Conservation (phyloP, 2,329 filamentous ascomycete genomes). For the Epicoccum nigrum region DNA sequence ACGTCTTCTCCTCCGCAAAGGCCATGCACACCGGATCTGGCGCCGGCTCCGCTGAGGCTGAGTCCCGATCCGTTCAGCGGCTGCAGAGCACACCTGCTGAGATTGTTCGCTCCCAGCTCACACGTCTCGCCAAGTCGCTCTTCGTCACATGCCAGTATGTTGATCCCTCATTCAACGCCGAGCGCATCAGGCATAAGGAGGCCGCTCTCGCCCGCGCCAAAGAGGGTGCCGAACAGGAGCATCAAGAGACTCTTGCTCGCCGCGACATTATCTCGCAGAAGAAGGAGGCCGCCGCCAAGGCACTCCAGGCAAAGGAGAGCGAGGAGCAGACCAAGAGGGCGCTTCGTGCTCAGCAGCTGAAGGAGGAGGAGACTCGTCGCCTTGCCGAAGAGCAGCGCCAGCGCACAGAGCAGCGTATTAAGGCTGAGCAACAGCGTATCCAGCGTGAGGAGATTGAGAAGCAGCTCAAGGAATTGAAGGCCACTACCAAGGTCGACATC, state of each 20-base stretch:
- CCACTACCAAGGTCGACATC: constrained; percentile 85
- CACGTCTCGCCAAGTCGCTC: constrained; percentile 86
- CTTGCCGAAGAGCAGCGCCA: constrained; percentile 91
- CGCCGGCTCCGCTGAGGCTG: constrained; percentile 85
- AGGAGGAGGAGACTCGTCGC: constrained; percentile 87
- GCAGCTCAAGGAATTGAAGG: constrained; percentile 94
- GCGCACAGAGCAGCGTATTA: constrained; percentile 87
- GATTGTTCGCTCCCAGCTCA: constrained; percentile 94
- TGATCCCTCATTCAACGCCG: constrained; percentile 85
- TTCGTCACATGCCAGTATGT: constrained; percentile 96
- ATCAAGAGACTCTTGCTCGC: constrained; percentile 80
- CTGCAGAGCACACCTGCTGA: constrained; percentile 97
- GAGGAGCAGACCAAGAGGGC: constrained; percentile 90
- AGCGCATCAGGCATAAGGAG: constrained; percentile 77
- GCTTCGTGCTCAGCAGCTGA: constrained; percentile 82
- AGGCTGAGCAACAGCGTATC: constrained; percentile 54
- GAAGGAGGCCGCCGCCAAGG: constrained; percentile 92
- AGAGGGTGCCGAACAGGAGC: constrained; percentile 90
- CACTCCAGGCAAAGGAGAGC: constrained; percentile 85
- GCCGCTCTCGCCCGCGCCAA: constrained; percentile 81
- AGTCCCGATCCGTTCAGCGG: constrained; percentile 85
- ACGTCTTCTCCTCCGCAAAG: constrained; percentile 97
- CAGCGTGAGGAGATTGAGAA: constrained; percentile 68
- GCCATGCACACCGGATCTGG: constrained; percentile 83
- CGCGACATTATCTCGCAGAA: constrained; percentile 94